Conservation (phyloP, 1,284 basidiomycete genomes). For the Ganoderma resinaceum region DNA sequence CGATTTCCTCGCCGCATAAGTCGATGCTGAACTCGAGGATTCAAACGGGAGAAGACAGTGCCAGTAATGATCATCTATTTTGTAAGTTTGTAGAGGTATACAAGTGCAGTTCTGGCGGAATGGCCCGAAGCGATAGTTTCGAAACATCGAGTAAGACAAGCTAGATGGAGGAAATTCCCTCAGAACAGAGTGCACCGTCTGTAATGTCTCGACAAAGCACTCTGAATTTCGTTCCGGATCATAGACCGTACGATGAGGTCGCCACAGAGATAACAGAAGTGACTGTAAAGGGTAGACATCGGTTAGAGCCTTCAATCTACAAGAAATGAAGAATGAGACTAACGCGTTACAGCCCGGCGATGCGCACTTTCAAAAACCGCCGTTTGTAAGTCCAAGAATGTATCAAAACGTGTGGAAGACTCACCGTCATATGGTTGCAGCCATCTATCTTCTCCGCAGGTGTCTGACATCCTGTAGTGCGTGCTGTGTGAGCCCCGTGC, state of each 20-base stretch:
- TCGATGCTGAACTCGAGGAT: no score
- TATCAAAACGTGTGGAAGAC: constrained; percentile 26
- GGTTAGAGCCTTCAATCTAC: no score
- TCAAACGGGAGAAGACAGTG: no score
- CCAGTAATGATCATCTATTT: no score
- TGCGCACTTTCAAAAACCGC: constrained; percentile 49
- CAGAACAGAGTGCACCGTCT: no score
- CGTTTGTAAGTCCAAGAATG: background rate
- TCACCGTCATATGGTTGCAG: constrained; percentile 72
- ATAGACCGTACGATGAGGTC: constrained; percentile 56
- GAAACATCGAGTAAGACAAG: no score
- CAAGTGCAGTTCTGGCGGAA: no score
- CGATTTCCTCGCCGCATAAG: no score
- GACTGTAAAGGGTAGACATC: constrained; percentile 45
- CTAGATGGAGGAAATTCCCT: no score
- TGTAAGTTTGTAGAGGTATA: no score
- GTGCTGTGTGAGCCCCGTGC: background rate
- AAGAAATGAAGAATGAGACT: constrained; percentile 32
- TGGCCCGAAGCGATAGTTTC: no score
- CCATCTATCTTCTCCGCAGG: constrained; percentile 63
- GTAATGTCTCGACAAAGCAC: background rate
- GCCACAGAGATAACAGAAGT: constrained; percentile 69
- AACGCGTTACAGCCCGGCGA: constrained; percentile 66
- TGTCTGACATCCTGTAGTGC: constrained; percentile 58
- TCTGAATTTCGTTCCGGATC: background rate